Evolutionary conservation across 192 early-diverging fungal species (phyloP).

Genomic region (Umbelopsis vinacea): DNA sequence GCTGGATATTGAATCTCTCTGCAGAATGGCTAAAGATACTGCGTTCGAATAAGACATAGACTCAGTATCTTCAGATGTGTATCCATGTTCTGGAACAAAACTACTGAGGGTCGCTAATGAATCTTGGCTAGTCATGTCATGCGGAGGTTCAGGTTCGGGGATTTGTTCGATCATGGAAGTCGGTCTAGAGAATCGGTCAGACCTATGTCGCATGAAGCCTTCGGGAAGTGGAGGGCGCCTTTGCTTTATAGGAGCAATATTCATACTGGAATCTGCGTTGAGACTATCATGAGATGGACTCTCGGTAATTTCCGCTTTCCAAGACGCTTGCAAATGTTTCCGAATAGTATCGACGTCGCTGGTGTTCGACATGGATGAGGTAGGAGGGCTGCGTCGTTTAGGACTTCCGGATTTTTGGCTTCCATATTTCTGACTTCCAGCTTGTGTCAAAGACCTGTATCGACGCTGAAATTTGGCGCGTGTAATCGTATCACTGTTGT

Average conservation of each 20-base stretch:
- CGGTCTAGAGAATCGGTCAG: slow-evolving; percentile 4
- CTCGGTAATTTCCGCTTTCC: not conserved
- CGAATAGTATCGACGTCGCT: slow-evolving; percentile 18
- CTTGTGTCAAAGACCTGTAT: not conserved
- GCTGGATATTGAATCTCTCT: slow-evolving; percentile 11
- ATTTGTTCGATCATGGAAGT: not conserved
- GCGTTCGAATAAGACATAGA: not conserved
- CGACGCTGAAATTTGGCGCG: slow-evolving; percentile 20
- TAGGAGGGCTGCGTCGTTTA: not conserved
- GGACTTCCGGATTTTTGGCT: slow-evolving; percentile 7
- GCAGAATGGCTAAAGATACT: slow-evolving; percentile 1
- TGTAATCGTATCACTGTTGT: slow-evolving; percentile 15
- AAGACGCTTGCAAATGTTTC: slow-evolving; percentile 13
- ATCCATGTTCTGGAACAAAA: slow-evolving; percentile 10
- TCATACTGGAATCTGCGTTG: not conserved
- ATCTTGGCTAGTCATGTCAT: slow-evolving; percentile 13
- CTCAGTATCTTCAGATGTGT: slow-evolving; percentile 13
- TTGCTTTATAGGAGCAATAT: not conserved
- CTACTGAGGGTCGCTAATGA: slow-evolving; percentile 7
- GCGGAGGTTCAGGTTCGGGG: not conserved
- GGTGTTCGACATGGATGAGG: slow-evolving; percentile 3
- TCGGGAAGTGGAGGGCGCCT: slow-evolving; percentile 10
- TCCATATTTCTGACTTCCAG: slow-evolving; percentile 11
- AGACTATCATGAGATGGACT: slow-evolving; percentile 13
- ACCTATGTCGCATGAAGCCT: slow-evolving; percentile 11